These are phyloP conservation scores for Cladosporium sp. DNA, from an alignment of 2,329 filamentous ascomycete genomes.

Conservation along the genomic window DNA sequence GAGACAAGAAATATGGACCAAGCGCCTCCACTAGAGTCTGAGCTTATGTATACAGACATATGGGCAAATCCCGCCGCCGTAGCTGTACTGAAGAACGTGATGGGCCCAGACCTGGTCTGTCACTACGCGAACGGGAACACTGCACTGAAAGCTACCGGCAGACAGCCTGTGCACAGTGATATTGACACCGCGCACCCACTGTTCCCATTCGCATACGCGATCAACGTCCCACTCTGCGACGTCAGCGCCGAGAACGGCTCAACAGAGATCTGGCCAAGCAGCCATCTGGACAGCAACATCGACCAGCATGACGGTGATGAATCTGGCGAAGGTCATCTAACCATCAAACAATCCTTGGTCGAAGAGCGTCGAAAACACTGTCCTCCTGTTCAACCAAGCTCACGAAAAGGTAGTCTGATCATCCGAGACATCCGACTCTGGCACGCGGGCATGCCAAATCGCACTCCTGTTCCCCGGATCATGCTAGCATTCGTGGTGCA, in stretches of 20 bases:
- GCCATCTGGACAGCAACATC: slow-evolving; percentile 43
- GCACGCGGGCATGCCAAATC: slow-evolving; percentile 65
- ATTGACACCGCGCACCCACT: slow-evolving; percentile 58
- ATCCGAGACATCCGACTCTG: slow-evolving; percentile 62
- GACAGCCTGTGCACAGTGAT: slow-evolving; percentile 60
- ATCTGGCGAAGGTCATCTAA: slow-evolving; percentile 53
- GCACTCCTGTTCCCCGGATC: slow-evolving; percentile 39
- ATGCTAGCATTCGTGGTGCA: slow-evolving; percentile 50
- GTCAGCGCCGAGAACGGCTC: slow-evolving; percentile 56
- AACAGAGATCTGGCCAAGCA: slow-evolving; percentile 62
- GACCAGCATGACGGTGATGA: slow-evolving; percentile 51
- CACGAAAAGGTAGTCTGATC: slow-evolving; percentile 58
- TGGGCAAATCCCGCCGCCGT: slow-evolving; percentile 43
- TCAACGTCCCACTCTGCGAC: slow-evolving; percentile 55
- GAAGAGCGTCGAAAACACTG: slow-evolving; percentile 34
- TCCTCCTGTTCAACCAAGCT: slow-evolving; percentile 52
- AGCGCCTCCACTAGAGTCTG: slow-evolving; percentile 39
- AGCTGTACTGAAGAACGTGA: neutral
- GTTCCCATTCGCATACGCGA: slow-evolving; percentile 56
- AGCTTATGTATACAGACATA: slow-evolving; percentile 46
- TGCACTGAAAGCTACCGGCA: slow-evolving; percentile 49
- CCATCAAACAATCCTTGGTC: slow-evolving; percentile 42
- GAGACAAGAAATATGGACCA: slow-evolving; percentile 42
- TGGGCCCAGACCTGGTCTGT: slow-evolving; percentile 37
- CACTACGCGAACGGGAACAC: slow-evolving; percentile 60